A percentile compares a stretch with the other conserved stretches of the same genome.
Conservation (phyloP, 768 basidiomycete species). For the Paxillus rubicundulus region DNA sequence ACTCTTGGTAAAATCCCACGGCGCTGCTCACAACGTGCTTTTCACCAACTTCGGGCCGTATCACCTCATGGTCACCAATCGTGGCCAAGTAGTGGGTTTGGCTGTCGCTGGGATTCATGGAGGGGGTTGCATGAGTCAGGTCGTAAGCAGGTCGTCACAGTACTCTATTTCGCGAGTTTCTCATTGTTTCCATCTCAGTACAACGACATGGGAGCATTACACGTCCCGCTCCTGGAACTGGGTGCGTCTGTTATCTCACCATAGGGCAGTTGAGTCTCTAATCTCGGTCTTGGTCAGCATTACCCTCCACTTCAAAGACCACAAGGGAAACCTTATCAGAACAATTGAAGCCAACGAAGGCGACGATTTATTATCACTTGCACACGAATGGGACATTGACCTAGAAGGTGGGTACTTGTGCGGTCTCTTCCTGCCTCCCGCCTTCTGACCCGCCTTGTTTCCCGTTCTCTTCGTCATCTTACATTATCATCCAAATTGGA, state of each 20-base stretch:
- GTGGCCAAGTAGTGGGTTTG: neutral
- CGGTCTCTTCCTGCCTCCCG: neutral
- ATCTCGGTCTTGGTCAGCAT: constrained; percentile 49
- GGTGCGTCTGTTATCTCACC: constrained; percentile 40
- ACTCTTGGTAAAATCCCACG: too few relatives aligned
- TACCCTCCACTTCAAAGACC: constrained; percentile 86
- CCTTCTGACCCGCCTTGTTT: neutral
- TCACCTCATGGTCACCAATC: neutral
- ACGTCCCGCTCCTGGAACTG: constrained; percentile 67
- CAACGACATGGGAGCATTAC: constrained; percentile 50
- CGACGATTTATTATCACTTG: constrained; percentile 86
- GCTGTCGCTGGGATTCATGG: constrained; percentile 4
- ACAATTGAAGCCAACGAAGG: constrained; percentile 93
- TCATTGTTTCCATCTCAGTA: constrained; percentile 3
- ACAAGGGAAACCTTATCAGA: constrained; percentile 79
- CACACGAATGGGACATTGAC: constrained; percentile 95
- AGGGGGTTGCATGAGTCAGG: constrained; percentile 16
- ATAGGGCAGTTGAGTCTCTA: neutral
- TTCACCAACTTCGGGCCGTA: constrained; percentile 9
- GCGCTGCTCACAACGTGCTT: constrained; percentile 28
- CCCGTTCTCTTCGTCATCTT: too few relatives aligned
- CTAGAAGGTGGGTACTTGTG: constrained; percentile 68
- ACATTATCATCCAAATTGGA: neutral
- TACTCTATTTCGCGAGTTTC: neutral
- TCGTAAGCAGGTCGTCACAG: constrained; percentile 5